Conservation (phyloP, 805 yeast genomes). For the Schwanniomyces occidentalis region DNA sequence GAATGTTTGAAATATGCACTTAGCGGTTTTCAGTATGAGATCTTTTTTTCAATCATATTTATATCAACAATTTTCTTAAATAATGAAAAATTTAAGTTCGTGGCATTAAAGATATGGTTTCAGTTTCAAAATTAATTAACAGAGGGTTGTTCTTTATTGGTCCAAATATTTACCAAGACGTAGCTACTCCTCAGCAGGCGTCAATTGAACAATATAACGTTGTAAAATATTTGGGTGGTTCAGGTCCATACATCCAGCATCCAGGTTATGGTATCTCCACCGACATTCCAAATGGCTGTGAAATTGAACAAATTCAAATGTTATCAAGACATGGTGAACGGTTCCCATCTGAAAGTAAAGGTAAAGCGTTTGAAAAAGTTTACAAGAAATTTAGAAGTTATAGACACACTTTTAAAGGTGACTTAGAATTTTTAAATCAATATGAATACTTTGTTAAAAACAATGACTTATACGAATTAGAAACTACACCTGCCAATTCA, state of each 20-base stretch:
- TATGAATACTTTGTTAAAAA: constrained; percentile 45
- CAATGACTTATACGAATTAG: constrained; percentile 42
- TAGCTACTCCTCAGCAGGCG: constrained; percentile 31
- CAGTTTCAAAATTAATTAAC: constrained; percentile 23
- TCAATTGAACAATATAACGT: constrained; percentile 44
- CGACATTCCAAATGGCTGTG: constrained; percentile 47
- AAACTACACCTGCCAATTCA: constrained; percentile 45
- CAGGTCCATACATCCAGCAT: constrained; percentile 52
- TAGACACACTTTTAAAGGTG: constrained; percentile 36
- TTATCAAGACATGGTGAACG: constrained; percentile 78
- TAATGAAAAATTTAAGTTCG: too few relatives aligned
- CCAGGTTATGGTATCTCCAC: constrained; percentile 52
- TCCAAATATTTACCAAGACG: constrained; percentile 20
- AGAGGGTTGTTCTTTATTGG: constrained; percentile 27
- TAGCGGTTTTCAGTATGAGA: too few relatives aligned
- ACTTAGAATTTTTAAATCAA: constrained; percentile 49
- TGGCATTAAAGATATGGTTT: too few relatives aligned
- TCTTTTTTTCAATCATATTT: too few relatives aligned
- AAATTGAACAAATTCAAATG: constrained; percentile 64
- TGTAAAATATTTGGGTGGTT: constrained; percentile 49
- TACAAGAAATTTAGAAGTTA: constrained; percentile 15
- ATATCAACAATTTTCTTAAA: too few relatives aligned
- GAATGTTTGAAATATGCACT: too few relatives aligned
- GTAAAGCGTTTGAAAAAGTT: constrained; percentile 17
- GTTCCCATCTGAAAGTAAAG: constrained; percentile 40